Evolutionary conservation across 1,284 basidiomycete species (phyloP).

Genomic region (Sporisorium sorghi): DNA sequence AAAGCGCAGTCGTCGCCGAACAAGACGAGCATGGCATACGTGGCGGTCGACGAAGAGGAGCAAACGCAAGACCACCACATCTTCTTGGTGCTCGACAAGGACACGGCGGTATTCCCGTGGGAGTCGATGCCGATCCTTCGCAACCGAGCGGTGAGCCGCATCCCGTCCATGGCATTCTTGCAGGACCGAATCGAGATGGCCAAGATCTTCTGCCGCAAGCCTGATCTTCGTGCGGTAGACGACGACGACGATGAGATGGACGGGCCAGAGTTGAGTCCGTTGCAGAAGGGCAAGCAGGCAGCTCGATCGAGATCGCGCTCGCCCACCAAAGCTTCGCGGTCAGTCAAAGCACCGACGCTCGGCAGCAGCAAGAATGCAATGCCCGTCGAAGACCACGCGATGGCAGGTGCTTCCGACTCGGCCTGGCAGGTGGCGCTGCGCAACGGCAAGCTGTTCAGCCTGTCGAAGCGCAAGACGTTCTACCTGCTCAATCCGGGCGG

Average conservation of each 20-base stretch:
- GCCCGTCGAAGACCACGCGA: neutral
- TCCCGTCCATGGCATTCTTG: constrained; percentile 89
- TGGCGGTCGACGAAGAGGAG: constrained; percentile 33
- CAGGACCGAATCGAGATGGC: constrained; percentile 75
- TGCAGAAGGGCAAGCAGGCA: constrained; percentile 41
- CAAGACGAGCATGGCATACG: constrained; percentile 37
- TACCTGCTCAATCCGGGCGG: constrained; percentile 93
- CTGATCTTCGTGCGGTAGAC: constrained; percentile 5
- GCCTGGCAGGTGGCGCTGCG: constrained; percentile 44
- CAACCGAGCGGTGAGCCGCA: constrained; percentile 85
- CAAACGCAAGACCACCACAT: constrained; percentile 80
- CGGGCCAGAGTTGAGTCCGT: constrained; percentile 32
- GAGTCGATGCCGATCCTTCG: constrained; percentile 90
- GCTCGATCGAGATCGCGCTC: constrained; percentile 26
- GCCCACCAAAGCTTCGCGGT: constrained; percentile 18
- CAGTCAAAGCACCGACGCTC: constrained; percentile 10
- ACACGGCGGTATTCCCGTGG: constrained; percentile 91
- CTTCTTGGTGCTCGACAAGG: constrained; percentile 91
- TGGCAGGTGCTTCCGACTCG: constrained; percentile 7
- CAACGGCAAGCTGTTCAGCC: constrained; percentile 50
- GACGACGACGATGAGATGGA: constrained; percentile 14
- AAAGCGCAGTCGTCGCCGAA: constrained; percentile 38
- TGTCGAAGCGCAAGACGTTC: constrained; percentile 72
- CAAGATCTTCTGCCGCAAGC: constrained; percentile 24
- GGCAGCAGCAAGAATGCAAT: constrained; percentile 9